Base-by-base conservation (phyloP, 768 basidiomycete genomes). In the Paxillus ammoniavirescens region DNA sequence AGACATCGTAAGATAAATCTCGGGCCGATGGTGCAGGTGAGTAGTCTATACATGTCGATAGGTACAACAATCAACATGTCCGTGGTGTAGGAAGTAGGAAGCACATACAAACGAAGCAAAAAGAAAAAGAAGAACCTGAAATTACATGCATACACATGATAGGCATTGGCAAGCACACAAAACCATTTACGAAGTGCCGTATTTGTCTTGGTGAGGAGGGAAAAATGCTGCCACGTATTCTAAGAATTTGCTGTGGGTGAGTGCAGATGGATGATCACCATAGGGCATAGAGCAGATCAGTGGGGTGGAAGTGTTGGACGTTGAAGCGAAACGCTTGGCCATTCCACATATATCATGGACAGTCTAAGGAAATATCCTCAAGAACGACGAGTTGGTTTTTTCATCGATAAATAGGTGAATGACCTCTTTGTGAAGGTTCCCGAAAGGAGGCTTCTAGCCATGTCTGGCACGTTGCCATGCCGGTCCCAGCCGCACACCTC, bases 321-420 rank as follows among this genome's bases (percentile, higher is more conserved):
- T 35, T 35, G 35, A 12, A 35, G 13, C 38, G 38, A 33, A 36
- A 46, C 31, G n/a, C 51, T 40, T 57, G 60, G 50, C 55, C 63
- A 53, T 30, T 65, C 52, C 26, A 26, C 26, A 26, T 26, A 26
- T 26, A 54, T 61, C 58, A 51, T 53, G 62, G 52, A 45, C 54
- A 47, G 58, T 66, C 65, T 68, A 66, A 47, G 52, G 41, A 48
- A 64, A 66, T 26, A 26, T 66, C 59, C 59, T 57, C 64, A 66
- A 61, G 61, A 66, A 58, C 52, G 59, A 57, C 50, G 61, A 57
- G 56, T 55, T 57, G 55, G 58, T 54, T 58, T 57, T 21, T 26
- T 26, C 58, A 52, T 42, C 35, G 42, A 66, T 66, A 66, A 66
- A 66, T 66, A 66, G 53, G 41, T 57, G 56, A 38, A 47, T 55